A percentile compares a stretch with the other conserved stretches of the same genome.
Conservation (phyloP, 352 stramenopile species). For the Globisporangium echinulatum region DNA sequence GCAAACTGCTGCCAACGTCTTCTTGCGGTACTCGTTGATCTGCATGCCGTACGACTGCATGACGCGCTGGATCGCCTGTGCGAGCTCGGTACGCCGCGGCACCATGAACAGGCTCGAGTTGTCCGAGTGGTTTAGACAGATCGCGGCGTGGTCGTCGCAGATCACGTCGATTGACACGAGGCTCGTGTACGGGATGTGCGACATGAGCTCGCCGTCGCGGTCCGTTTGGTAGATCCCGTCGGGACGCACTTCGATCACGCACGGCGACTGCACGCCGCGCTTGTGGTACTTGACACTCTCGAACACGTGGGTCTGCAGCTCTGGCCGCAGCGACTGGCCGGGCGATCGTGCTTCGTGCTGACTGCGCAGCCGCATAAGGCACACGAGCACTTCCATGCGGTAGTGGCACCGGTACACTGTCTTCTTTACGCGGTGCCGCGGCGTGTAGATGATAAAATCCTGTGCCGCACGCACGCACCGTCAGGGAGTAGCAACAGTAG, state of each 20-base stretch:
- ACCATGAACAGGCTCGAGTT: conserved; percentile 81
- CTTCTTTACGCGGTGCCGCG: conserved; percentile 74
- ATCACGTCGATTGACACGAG: conserved; percentile 80
- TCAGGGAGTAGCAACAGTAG: background rate
- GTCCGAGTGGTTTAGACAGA: conserved; percentile 71
- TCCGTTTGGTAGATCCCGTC: conserved; percentile 77
- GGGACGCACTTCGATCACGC: conserved; percentile 58
- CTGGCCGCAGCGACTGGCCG: conserved; percentile 13
- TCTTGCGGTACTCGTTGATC: conserved; percentile 82
- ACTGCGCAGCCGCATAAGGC: conserved; percentile 66
- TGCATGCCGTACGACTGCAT: conserved; percentile 76
- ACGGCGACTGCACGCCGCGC: conserved; percentile 50
- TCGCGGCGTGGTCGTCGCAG: conserved; percentile 64
- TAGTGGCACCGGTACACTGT: conserved; percentile 76
- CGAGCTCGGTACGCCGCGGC: conserved; percentile 54
- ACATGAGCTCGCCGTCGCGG: conserved; percentile 68
- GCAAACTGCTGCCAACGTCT: conserved; percentile 54
- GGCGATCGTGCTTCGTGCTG: conserved; percentile 44
- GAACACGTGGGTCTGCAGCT: conserved; percentile 55
- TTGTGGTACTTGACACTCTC: conserved; percentile 56
- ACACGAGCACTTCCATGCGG: conserved; percentile 80
- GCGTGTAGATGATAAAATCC: conserved; percentile 74
- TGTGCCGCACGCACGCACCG: background rate
- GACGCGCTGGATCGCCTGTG: conserved; percentile 56
- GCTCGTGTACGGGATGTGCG: conserved; percentile 75